These are phyloP conservation scores for Paramarasmius palmivorus DNA, from an alignment of 1,284 basidiomycete genomes.

Conservation along the genomic window DNA sequence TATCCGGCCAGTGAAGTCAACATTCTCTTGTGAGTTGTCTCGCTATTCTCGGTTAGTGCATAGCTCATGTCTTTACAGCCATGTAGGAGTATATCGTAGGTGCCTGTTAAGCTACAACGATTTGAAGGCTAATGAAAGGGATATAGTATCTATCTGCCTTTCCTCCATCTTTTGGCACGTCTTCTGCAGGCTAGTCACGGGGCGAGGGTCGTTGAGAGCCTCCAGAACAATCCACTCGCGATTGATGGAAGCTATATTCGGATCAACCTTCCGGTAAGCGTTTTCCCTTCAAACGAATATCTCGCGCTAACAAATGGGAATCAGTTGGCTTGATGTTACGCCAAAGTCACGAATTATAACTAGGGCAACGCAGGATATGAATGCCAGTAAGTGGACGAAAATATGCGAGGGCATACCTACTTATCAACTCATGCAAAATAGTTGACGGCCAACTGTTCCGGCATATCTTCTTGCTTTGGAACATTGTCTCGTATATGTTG, in stretches of 20 bases:
- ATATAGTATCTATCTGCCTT: slow-evolving; percentile 27
- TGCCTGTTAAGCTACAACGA: not conserved
- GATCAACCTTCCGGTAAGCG: slow-evolving; percentile 49
- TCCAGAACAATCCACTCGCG: slow-evolving; percentile 55
- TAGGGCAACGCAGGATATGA: slow-evolving; percentile 42
- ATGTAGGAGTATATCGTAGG: slow-evolving; percentile 40
- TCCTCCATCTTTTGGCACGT: slow-evolving; percentile 26
- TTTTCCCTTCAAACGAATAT: not conserved
- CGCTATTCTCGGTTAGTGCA: not conserved
- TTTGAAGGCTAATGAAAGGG: slow-evolving; percentile 26
- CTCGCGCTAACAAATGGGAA: not conserved
- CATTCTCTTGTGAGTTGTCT: slow-evolving; percentile 26
- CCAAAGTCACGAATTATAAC: slow-evolving; percentile 50
- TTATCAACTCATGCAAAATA: slow-evolving; percentile 34
- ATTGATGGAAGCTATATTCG: slow-evolving; percentile 58
- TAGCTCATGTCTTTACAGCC: slow-evolving; percentile 21
- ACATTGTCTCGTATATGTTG: slow-evolving; percentile 46
- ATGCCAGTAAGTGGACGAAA: slow-evolving; percentile 8
- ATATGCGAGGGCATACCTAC: slow-evolving; percentile 3
- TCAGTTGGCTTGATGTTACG: slow-evolving; percentile 50
- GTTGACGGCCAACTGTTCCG: slow-evolving; percentile 12
- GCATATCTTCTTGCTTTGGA: slow-evolving; percentile 37
- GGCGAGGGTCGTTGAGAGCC: slow-evolving; percentile 48
- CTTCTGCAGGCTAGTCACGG: slow-evolving; percentile 22
- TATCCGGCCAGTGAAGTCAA: slow-evolving; percentile 25